Evolutionary conservation across 306 rosid genomes (phyloP), one percentile per base, ranked within the genome.

Genomic region (Oemleria cerasiformis): DNA sequence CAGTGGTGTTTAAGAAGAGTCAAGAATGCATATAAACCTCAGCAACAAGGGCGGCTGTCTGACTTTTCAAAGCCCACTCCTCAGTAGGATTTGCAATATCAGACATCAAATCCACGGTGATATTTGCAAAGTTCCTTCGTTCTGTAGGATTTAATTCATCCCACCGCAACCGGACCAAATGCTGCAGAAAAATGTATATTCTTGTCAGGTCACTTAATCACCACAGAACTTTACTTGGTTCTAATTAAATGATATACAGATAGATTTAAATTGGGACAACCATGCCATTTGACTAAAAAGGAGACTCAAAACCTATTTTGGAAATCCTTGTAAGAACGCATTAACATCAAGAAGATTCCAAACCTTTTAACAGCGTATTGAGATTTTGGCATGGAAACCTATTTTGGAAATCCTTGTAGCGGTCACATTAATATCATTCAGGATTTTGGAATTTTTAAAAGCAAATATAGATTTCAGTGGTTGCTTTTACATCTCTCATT

Each of bases 61-160:
- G 99, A 84, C 99, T 94, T 81, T 91, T 94, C 78, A 94, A 88
- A 75, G 97, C 88, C 99, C 99, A 94, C 78, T 86, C 84, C 79
- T 91, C 99, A 72, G 70, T 76, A 57, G 97, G 96, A 84, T 88
- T 89, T 14, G 96, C 95, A 80, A 86, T 81, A 73, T 91, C 95
- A 55, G 92, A 83, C 96, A 91, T 94, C 77, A 94, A 86, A 81
- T 86, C 92, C 67, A 91, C 45, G 16, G 95, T 78, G 47, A 82
- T 86, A 77, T 81, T 89, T 8, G 96, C 95, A 67, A 94, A 94
- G 78, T 84, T 82, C 78, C 80, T 86, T 72, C 65, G 89, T 73
- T 91, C 97, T 38, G 75, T 41, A 25, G 90, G 80, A 86, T 73
- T 84, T 71, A 94, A 72, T 83, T 91, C 99, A 50, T 88, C 97